Evolutionary conservation across 805 yeast genomes (phyloP), one percentile per base, ranked within the genome.

Genomic region (Spencermartinsiella europaea): DNA sequence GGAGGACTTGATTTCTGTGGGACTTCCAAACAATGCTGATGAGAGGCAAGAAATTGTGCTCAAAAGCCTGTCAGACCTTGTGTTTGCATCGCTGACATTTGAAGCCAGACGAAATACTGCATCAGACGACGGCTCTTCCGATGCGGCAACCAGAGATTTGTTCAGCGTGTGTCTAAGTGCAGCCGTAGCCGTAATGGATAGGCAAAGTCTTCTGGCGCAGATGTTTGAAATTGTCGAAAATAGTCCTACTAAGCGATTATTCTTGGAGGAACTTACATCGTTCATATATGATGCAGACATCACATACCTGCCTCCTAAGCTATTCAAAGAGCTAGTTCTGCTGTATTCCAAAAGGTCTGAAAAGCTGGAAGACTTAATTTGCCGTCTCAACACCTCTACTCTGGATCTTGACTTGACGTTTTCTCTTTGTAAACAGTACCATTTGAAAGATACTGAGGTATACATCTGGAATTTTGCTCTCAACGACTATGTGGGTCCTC

Each of bases 341-440:
- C 80, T 77, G 52, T 56, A 66, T 4, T 68, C 73, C 1, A 47
- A 62, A 0, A 65, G 71, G 40, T 73, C 77, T 2, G 77, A 73
- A 1, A 55, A 65, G 0, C 68, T 91, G 16, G 89, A 87, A 38
- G 81, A 82, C 47, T 59, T 86, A 27, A 69, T 90, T 8, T 84
- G 95, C 54, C 66, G 78, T 1, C 60, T 91, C 21, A 90, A 89
- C 56, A 71, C 85, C 5, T 55, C 69, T 4, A 74, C 80, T 10
- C 71, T 93, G 42, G 96, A 91, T 59, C 75, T 91, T 33, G 96
- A 91, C 63, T 67, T 81, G 19, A 80, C 95, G 0, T 71, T 88
- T 12, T 71, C 70, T 10, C 65, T 85, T 15, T 83, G 96, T 60
- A 68, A 69, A 34, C 59, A 72, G 49, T 68, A 80, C 54, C 66